phyloP scores from a whole-genome alignment of 257 asterid genomes.

The Gynochthodes officinalis region DNA sequence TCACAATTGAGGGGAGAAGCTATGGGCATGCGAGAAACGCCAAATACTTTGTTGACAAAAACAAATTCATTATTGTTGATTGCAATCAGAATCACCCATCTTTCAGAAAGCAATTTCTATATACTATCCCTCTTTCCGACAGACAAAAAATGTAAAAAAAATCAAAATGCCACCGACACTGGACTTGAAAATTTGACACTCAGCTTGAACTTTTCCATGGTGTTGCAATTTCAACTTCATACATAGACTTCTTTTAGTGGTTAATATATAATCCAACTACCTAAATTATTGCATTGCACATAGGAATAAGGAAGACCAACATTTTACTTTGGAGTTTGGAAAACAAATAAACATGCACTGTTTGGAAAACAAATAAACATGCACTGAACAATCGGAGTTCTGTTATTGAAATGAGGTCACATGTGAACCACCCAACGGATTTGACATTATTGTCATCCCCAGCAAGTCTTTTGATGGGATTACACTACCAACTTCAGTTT shows the following conservation, averaged over 20 bases:
- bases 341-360: background rate
- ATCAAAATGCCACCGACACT: background rate
- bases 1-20: background rate
- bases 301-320: background rate
- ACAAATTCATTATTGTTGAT: background rate
- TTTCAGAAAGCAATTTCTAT: background rate
- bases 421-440: background rate
- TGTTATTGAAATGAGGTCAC: background rate
- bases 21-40: background rate
- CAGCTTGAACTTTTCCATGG: background rate
- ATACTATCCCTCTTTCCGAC: background rate
- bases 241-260: background rate
- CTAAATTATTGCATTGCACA: background rate
- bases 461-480: background rate
- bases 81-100: background rate
- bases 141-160: too few relatives aligned
- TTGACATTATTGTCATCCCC: background rate
- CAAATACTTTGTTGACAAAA: background rate
- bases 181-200: background rate
- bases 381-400: background rate
- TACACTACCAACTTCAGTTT: background rate
- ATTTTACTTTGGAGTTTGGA: slow-evolving; percentile 9
- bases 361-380: background rate
- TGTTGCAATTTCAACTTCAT: background rate
- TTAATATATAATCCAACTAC: background rate